These are phyloP conservation scores for Diaporthe ampelina DNA, from an alignment of 2,329 filamentous ascomycete genomes.

Conservation along the genomic window DNA sequence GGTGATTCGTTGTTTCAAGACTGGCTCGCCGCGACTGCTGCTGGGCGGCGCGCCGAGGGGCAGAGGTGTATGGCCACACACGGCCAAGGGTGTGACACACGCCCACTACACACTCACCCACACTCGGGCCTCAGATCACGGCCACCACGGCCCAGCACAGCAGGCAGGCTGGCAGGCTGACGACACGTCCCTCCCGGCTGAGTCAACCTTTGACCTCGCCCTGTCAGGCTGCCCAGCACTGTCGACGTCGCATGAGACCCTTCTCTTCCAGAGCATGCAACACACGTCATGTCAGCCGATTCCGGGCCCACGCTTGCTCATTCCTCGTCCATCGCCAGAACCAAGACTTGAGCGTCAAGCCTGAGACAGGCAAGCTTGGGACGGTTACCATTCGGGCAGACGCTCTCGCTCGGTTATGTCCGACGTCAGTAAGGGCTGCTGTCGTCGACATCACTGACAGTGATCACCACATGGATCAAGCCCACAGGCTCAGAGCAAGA, in stretches of 20 bases:
- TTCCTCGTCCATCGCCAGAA: conserved; percentile 11
- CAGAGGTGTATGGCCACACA: background rate
- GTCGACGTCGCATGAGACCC: no score
- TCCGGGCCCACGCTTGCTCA: background rate
- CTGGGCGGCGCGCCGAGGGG: no score
- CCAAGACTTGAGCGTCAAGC: conserved; percentile 21
- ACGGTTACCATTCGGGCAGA: conserved; percentile 14
- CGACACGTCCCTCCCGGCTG: no score
- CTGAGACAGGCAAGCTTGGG: conserved; percentile 32
- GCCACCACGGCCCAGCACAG: background rate
- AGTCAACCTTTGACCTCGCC: conserved; percentile 5
- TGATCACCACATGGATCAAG: conserved; percentile 29
- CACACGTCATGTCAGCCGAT: conserved; percentile 21
- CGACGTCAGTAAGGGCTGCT: conserved; percentile 1
- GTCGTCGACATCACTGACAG: background rate
- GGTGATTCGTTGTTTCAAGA: conserved; percentile 40
- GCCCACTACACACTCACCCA: background rate
- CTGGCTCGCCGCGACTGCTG: conserved; percentile 10
- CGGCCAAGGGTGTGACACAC: conserved; percentile 26
- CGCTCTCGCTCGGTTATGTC: conserved; percentile 22
- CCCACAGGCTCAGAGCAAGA: conserved; percentile 11
- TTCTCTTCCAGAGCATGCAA: background rate
- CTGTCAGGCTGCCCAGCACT: conserved; percentile 22
- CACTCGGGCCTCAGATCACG: background rate
- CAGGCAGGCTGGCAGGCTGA: no score